Conservation (phyloP, 352 stramenopile species). For the Phytophthora brassicae region DNA sequence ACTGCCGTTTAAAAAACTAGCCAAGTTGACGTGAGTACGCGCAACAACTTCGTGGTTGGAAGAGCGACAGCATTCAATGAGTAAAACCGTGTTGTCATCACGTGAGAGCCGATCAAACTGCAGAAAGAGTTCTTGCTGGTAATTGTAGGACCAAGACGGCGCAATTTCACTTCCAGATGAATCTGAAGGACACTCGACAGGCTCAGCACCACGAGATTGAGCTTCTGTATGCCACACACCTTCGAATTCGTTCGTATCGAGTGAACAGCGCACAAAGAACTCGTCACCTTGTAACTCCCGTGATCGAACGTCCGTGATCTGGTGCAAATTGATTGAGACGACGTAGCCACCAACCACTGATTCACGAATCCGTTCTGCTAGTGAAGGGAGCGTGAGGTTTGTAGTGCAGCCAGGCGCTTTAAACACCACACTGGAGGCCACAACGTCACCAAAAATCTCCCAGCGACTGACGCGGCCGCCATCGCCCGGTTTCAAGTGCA, state of each 20-base stretch:
- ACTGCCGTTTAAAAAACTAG: slow-evolving; percentile 70
- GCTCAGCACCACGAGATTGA: slow-evolving; percentile 54
- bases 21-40: slow-evolving; percentile 80
- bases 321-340: slow-evolving; percentile 67
- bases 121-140: slow-evolving; percentile 79
- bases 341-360: slow-evolving; percentile 83
- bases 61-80: slow-evolving; percentile 80
- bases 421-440: slow-evolving; percentile 87
- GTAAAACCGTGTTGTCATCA: slow-evolving; percentile 84
- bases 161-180: slow-evolving; percentile 15
- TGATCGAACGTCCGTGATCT: slow-evolving; percentile 67
- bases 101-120: slow-evolving; percentile 83
- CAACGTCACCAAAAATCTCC: slow-evolving; percentile 87
- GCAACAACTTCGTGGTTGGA: slow-evolving; percentile 78
- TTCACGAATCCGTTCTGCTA: slow-evolving; percentile 81
- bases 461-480: slow-evolving; percentile 56
- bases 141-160: slow-evolving; percentile 60
- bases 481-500: slow-evolving; percentile 71
- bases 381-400: slow-evolving; percentile 78
- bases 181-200: slow-evolving; percentile 36
- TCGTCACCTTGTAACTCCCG: slow-evolving; percentile 59
- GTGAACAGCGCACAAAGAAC: slow-evolving; percentile 83
- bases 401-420: slow-evolving; percentile 73
- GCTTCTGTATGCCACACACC: slow-evolving; percentile 84
- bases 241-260: slow-evolving; percentile 86